A percentile compares a stretch with the other conserved stretches of the same genome.
These are phyloP conservation scores for Suillus plorans DNA, from an alignment of 768 basidiomycete species.

Conservation along the genomic window DNA sequence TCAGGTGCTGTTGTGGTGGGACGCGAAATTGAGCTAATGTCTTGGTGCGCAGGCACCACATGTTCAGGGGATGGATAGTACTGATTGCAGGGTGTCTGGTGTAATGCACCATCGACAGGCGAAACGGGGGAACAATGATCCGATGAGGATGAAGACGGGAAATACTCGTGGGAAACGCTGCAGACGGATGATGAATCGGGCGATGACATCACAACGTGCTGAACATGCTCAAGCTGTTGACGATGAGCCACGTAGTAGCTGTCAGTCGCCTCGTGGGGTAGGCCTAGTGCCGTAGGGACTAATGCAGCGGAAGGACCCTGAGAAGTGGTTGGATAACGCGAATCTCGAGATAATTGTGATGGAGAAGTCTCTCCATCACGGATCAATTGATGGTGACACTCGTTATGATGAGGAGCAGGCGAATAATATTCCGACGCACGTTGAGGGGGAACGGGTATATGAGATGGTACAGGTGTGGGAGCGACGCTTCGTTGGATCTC, in stretches of 20 bases:
- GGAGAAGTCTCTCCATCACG: neutral
- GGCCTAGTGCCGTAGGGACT: neutral
- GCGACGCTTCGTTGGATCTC: constrained; percentile 30
- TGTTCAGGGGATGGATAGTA: constrained; percentile 23
- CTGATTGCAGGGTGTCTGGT: constrained; percentile 25
- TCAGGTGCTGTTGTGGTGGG: constrained; percentile 15
- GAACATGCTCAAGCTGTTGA: constrained; percentile 29
- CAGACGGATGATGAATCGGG: constrained; percentile 32
- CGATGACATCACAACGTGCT: constrained; percentile 20
- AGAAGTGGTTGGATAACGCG: neutral
- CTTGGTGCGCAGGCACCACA: constrained; percentile 20
- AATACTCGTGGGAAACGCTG: constrained; percentile 27
- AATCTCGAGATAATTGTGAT: neutral
- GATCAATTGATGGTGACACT: constrained; percentile 1
- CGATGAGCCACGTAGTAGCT: neutral
- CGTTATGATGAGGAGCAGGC: constrained; percentile 17
- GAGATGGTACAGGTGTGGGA: constrained; percentile 26
- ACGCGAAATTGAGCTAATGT: constrained; percentile 17
- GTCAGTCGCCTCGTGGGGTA: neutral
- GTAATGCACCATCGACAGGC: constrained; percentile 23
- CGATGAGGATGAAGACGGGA: constrained; percentile 23
- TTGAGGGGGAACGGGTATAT: constrained; percentile 25
- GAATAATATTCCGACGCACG: constrained; percentile 37
- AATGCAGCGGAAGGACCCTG: constrained; percentile 1
- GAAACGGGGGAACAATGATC: constrained; percentile 26